A percentile compares a stretch with the other conserved stretches of the same genome.
These are phyloP conservation scores for Paramecium primaurelia DNA, from an alignment of 73 alveolate species.

Conservation along the genomic window DNA sequence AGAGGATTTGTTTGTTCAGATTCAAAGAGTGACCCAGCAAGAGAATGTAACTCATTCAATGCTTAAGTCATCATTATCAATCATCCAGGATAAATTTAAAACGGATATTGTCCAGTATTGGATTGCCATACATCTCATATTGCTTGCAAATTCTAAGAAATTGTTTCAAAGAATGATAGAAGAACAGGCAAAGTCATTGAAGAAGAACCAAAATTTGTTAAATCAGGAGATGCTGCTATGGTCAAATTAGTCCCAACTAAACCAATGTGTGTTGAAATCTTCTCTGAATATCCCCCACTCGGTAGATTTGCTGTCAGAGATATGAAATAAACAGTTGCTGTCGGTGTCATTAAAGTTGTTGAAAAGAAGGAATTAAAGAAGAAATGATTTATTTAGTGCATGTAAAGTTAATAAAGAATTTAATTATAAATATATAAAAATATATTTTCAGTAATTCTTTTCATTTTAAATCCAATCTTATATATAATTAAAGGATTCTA, in stretches of 20 bases:
- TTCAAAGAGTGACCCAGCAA: constrained; percentile 79
- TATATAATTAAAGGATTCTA: too few species aligned
- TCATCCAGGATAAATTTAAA: constrained; percentile 94
- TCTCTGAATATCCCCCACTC: constrained; percentile 88
- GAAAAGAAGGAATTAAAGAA: constrained; percentile 36
- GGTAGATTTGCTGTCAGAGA: constrained; percentile 98
- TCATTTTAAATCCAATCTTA: too few species aligned
- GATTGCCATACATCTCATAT: constrained; percentile 98
- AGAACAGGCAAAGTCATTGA: constrained; percentile 87
- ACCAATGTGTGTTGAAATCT: constrained; percentile 91
- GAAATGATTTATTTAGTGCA: constrained; percentile 1
- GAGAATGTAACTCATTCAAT: constrained; percentile 67
- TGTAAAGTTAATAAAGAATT: background rate
- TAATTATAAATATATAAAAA: background rate
- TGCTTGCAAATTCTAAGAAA: constrained; percentile 89
- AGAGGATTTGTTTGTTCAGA: constrained; percentile 79
- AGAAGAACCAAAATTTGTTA: constrained; percentile 88
- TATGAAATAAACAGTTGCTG: constrained; percentile 97
- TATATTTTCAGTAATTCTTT: too few species aligned
- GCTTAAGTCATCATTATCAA: constrained; percentile 92
- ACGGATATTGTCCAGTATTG: constrained; percentile 94
- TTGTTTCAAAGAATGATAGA: constrained; percentile 84
- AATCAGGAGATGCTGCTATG: constrained; percentile 90
- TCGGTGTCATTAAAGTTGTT: constrained; percentile 81
- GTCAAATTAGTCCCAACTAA: constrained; percentile 84